phyloP scores from a whole-genome alignment of 192 early-diverging fungal species.

The Rhizoclosmatium sp. region DNA sequence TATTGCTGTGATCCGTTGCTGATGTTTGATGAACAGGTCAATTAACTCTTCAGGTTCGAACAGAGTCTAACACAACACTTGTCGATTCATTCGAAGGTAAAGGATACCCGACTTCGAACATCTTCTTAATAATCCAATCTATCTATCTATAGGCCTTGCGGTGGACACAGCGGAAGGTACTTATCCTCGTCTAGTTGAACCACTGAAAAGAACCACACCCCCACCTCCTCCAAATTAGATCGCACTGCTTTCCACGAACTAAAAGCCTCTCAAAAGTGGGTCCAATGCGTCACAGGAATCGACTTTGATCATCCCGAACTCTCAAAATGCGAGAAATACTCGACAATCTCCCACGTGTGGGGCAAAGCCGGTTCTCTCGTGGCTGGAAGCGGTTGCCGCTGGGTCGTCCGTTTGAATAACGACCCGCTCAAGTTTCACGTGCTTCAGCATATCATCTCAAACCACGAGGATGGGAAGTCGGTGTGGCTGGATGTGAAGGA shows the following conservation, averaged over 20 bases:
- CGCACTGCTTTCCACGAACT: background rate
- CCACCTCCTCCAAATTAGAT: background rate
- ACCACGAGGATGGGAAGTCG: background rate
- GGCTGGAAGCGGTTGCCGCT: background rate
- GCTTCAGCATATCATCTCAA: background rate
- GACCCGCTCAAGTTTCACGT: background rate
- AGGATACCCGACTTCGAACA: too few relatives aligned
- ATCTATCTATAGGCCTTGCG: too few relatives aligned
- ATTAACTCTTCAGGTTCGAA: too few relatives aligned
- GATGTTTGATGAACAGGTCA: too few relatives aligned
- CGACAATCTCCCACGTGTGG: background rate
- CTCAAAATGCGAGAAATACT: background rate
- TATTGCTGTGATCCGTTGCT: too few relatives aligned
- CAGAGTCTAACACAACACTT: too few relatives aligned
- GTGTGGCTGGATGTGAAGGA: constrained; percentile 1
- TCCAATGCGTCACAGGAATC: background rate
- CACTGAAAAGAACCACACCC: too few relatives aligned
- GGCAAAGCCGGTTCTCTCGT: background rate
- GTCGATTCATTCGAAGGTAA: too few relatives aligned
- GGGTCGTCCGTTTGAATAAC: constrained; percentile 2
- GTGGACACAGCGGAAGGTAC: too few relatives aligned
- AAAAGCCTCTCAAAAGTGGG: background rate
- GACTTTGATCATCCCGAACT: background rate
- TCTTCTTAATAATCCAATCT: too few relatives aligned
- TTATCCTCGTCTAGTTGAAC: too few relatives aligned